Percentiles rank a stretch among this genome's conserved stretches.
Evolutionary conservation across 495 filamentous ascomycete species (phyloP).

Genomic region (Neurospora discreta): DNA sequence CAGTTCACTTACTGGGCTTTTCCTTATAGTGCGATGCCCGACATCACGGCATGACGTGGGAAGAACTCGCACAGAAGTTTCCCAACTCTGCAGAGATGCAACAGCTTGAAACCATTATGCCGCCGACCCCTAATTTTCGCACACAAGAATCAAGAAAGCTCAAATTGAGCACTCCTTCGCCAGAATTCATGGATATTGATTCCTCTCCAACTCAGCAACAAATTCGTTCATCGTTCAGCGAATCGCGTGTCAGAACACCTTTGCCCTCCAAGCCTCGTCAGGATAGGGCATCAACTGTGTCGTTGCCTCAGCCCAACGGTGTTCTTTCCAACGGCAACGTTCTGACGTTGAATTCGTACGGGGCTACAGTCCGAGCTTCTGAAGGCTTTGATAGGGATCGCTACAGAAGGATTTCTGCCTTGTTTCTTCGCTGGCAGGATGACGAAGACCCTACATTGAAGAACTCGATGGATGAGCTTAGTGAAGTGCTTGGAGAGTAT

Average conservation of each 20-base stretch:
- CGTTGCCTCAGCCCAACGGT: not conserved
- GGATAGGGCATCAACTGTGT: slow-evolving; percentile 21
- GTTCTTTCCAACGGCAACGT: not conserved
- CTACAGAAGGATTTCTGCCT: slow-evolving; percentile 30
- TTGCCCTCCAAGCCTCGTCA: slow-evolving; percentile 34
- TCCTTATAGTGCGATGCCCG: slow-evolving; percentile 35
- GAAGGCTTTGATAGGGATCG: slow-evolving; percentile 9
- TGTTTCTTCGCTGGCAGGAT: slow-evolving; percentile 38
- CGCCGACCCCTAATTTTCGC: slow-evolving; percentile 6
- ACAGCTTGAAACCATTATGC: slow-evolving; percentile 15
- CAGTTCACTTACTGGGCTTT: slow-evolving; percentile 4
- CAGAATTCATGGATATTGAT: slow-evolving; percentile 19
- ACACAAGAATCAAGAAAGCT: slow-evolving; percentile 22
- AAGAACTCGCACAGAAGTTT: slow-evolving; percentile 35
- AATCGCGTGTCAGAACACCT: slow-evolving; percentile 36
- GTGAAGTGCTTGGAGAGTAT: slow-evolving; percentile 26
- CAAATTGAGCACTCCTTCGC: not conserved
- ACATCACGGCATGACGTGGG: slow-evolving; percentile 41
- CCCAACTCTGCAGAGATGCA: slow-evolving; percentile 26
- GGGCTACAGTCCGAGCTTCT: not conserved
- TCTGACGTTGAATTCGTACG: not conserved
- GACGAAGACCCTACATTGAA: slow-evolving; percentile 26
- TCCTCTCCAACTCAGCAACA: slow-evolving; percentile 17
- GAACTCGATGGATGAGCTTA: slow-evolving; percentile 27
- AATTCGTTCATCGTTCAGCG: slow-evolving; percentile 23